Conservation (phyloP, 805 yeast genomes). For the Metschnikowia kunwiensis region DNA sequence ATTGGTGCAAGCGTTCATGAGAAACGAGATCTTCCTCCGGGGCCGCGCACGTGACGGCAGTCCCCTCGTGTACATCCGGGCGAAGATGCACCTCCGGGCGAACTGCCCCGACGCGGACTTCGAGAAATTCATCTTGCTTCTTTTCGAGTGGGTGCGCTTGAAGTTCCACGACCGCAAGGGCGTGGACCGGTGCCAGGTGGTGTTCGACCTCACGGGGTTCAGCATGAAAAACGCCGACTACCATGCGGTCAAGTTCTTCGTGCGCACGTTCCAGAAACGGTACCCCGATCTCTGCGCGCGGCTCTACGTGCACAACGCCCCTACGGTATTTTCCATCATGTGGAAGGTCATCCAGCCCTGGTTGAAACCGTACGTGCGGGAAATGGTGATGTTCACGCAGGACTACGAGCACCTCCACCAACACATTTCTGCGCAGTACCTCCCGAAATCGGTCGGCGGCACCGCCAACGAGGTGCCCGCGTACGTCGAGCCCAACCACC, state of each 20-base stretch:
- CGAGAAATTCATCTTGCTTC: not conserved
- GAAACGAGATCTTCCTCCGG: not conserved
- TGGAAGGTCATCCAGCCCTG: conserved; percentile 16
- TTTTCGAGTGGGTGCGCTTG: not conserved
- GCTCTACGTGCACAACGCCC: conserved; percentile 15
- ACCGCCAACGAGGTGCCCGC: conserved; percentile 5
- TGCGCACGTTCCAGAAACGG: conserved; percentile 7
- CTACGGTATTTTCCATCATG: conserved; percentile 9
- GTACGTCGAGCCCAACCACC: conserved; percentile 12
- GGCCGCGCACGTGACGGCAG: not conserved
- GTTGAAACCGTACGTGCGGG: conserved; percentile 12
- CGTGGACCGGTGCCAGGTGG: conserved; percentile 9
- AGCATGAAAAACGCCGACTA: conserved; percentile 15
- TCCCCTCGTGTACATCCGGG: not conserved
- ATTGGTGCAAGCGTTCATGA: not conserved
- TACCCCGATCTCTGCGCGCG: not conserved
- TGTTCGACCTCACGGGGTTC: conserved; percentile 15
- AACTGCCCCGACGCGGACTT: not conserved
- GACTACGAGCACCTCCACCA: conserved; percentile 5
- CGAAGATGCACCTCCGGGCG: not conserved
- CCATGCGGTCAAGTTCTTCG: conserved; percentile 12
- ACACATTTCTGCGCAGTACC: conserved; percentile 8
- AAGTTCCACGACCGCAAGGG: conserved; percentile 2
- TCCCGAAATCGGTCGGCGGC: conserved; percentile 16
- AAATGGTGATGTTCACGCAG: conserved; percentile 11